Conservation (phyloP, 2,329 filamentous ascomycete genomes). For the Beauveria sp. region DNA sequence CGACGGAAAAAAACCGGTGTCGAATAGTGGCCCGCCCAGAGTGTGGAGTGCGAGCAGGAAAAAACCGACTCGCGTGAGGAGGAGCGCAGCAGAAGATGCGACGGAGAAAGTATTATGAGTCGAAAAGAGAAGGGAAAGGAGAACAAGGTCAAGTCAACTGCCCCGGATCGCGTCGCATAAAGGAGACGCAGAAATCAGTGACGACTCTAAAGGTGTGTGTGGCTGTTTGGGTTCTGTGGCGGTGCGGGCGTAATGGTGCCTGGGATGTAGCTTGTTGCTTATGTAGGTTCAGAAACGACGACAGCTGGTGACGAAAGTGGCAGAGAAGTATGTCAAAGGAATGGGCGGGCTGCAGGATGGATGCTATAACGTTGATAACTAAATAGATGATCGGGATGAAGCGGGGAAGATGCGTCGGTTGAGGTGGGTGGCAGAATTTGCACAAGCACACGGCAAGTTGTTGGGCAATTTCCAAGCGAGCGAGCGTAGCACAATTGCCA, state of each 20-base stretch:
- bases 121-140: not conserved
- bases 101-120: too few relatives aligned
- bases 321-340: too few relatives aligned
- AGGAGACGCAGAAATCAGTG: too few relatives aligned
- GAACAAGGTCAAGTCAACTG: not conserved
- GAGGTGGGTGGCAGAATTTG: not conserved
- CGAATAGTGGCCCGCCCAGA: not conserved
- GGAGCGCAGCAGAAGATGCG: not conserved
- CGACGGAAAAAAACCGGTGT: not conserved
- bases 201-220: not conserved
- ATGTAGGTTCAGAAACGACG: not conserved
- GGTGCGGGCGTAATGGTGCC: too few relatives aligned
- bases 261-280: too few relatives aligned
- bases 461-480: not conserved
- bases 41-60: not conserved
- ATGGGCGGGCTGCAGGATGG: not conserved
- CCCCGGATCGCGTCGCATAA: not conserved
- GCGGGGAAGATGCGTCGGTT: not conserved
- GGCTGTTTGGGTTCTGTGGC: not conserved
- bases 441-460: not conserved
- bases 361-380: not conserved
- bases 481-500: not conserved
- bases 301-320: not conserved
- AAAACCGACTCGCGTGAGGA: not conserved
- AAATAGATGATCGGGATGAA: not conserved